Conservation (phyloP, 2,329 filamentous ascomycete species). For the Aspergillus fructus region DNA sequence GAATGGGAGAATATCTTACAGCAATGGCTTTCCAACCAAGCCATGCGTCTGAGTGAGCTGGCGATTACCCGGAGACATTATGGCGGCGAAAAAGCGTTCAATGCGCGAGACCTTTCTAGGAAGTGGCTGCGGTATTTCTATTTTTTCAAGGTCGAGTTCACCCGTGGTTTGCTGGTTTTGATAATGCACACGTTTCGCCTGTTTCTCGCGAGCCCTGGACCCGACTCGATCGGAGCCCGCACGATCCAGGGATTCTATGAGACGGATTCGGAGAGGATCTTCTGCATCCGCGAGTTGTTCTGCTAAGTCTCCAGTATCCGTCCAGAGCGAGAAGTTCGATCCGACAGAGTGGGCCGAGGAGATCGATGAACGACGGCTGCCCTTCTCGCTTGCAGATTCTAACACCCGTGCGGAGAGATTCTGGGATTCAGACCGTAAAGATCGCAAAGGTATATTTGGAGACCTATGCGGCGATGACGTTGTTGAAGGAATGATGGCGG, state of each 20-base stretch:
- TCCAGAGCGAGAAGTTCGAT: constrained; percentile 80
- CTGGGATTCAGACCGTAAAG: constrained; percentile 51
- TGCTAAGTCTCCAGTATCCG: constrained; percentile 90
- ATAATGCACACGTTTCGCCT: constrained; percentile 70
- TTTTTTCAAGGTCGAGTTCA: constrained; percentile 36
- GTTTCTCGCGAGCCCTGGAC: constrained; percentile 35
- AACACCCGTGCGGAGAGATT: constrained; percentile 37
- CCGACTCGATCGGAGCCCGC: constrained; percentile 51
- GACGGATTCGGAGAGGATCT: constrained; percentile 73
- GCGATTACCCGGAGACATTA: constrained; percentile 78
- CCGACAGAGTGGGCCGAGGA: constrained; percentile 52
- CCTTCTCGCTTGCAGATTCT: constrained; percentile 49
- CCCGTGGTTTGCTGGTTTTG: constrained; percentile 49
- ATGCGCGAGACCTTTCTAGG: constrained; percentile 63
- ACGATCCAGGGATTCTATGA: constrained; percentile 65
- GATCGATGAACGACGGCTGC: constrained; percentile 52
- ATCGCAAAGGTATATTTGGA: constrained; percentile 85
- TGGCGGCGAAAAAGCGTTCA: constrained; percentile 71
- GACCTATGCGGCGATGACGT: constrained; percentile 59
- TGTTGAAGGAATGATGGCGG: constrained; percentile 82
- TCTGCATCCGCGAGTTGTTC: constrained; percentile 83
- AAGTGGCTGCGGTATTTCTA: constrained; percentile 71
- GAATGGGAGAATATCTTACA: constrained; percentile 59
- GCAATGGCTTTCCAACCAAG: constrained; percentile 89
- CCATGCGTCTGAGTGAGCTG: constrained; percentile 74